Evolutionary conservation across 2,329 filamentous ascomycete species (phyloP).

Genomic region (Macrophomina pseudophaseolina): DNA sequence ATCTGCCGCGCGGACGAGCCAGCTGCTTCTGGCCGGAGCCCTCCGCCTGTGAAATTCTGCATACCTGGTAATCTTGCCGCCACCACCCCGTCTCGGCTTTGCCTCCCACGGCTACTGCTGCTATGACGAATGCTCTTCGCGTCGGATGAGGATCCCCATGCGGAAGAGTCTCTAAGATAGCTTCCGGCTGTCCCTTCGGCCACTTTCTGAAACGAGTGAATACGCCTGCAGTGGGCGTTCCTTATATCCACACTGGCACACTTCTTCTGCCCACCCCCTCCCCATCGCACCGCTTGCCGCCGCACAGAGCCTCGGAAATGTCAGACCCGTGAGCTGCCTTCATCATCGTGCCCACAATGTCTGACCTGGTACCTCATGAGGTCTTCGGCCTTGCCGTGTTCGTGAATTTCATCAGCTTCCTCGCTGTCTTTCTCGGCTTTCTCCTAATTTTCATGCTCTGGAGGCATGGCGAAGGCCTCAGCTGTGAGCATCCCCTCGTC

Average conservation of each 20-base stretch:
- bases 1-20: constrained; percentile 4
- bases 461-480: constrained; percentile 15
- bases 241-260: constrained; percentile 3
- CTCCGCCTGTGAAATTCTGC: not conserved
- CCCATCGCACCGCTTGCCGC: not conserved
- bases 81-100: not conserved
- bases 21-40: not conserved
- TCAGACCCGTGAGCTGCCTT: not conserved
- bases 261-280: not conserved
- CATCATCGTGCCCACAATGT: not conserved
- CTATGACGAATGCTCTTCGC: not conserved
- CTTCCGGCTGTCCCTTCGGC: not conserved
- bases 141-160: not conserved
- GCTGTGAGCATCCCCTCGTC: constrained; percentile 8
- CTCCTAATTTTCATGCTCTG: constrained; percentile 17
- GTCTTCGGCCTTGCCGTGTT: constrained; percentile 14
- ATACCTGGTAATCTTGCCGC: not conserved
- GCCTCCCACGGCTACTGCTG: not conserved
- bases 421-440: constrained; percentile 12
- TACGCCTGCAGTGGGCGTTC: not conserved
- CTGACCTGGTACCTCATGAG: constrained; percentile 1
- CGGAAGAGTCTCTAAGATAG: constrained; percentile 10
- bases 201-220: not conserved
- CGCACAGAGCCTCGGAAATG: not conserved
- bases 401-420: not conserved